Percentiles rank a stretch among this genome's conserved stretches.
phyloP scores from a whole-genome alignment of 352 stramenopile species.

The Phytophthora aleatoria region DNA sequence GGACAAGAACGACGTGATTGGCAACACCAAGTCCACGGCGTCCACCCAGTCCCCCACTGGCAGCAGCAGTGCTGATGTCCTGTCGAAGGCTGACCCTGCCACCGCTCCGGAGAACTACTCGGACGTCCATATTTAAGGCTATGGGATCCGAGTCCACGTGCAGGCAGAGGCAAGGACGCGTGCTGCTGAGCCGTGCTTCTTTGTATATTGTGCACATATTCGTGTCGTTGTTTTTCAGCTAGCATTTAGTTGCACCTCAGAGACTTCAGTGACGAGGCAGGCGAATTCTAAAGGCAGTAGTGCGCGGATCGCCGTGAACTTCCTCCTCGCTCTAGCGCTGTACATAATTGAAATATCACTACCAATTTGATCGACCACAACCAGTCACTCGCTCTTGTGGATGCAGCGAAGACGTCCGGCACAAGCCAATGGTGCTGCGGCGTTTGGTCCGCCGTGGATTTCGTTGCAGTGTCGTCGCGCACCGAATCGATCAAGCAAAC shows the following conservation, averaged over 20 bases:
- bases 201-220: constrained; percentile 39
- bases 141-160: constrained; percentile 1
- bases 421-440: neutral
- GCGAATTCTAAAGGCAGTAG: constrained; percentile 27
- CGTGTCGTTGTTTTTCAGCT: constrained; percentile 29
- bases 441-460: constrained; percentile 1
- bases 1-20: constrained; percentile 43
- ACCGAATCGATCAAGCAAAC: neutral
- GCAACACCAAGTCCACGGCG: constrained; percentile 30
- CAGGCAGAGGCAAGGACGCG: neutral
- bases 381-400: constrained; percentile 5
- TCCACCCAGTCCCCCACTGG: constrained; percentile 34
- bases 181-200: constrained; percentile 10
- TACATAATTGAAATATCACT: constrained; percentile 36
- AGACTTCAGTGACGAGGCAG: constrained; percentile 18
- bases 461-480: too few species aligned
- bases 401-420: constrained; percentile 4
- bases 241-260: constrained; percentile 23
- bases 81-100: constrained; percentile 27
- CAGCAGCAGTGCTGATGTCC: constrained; percentile 23
- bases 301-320: constrained; percentile 31
- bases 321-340: constrained; percentile 53
- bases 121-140: constrained; percentile 57
- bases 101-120: constrained; percentile 42
- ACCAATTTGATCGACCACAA: constrained; percentile 22